Base-by-base conservation (phyloP, 352 stramenopile genomes). In the Globisporangium nunn region DNA sequence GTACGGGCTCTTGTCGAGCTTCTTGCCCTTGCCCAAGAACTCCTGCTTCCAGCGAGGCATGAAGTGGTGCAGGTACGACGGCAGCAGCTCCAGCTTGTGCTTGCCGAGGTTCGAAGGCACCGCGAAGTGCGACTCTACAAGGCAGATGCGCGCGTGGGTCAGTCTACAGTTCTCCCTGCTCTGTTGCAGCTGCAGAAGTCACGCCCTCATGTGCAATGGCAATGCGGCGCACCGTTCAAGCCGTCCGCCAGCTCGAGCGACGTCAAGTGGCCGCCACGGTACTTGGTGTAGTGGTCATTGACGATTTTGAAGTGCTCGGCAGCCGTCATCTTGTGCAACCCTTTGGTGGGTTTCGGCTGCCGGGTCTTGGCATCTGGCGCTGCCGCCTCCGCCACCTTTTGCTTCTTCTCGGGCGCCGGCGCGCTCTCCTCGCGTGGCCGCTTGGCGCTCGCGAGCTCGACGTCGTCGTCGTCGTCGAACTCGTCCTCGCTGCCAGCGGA, bases 1-100 rank as follows among this genome's bases (percentile, higher is more conserved):
- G 63, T 89, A 89, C 18, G 89, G 87, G 53, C 88, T 96, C 63
- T 91, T 95, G 58, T 97, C 93, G 18, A 83, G 68, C 39, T 81
- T 81, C 59, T 81, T 91, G 47, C 77, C 71, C 51, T 87, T 87
- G 31, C 83, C 83, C 11, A 72, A 39, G 64, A 95, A 93, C 37
- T 91, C 75, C 18, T 72, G 67, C 70, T 92, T 93, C 72, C 80
- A 93, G 44, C 67, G 61, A 11, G 85, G 82, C 59, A 81, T 66
- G 54, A 93, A 62, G 46, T 88, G 58, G 57, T 87, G 81, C 43
- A 95, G 75, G 66, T 92, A 91, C 51, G 85, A 66, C 29, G 81
- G 67, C 17, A 93, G 61, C 49, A 79, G 73, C 37, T 85, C 71
- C 35, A 95, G 64, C 35, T 76, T 91, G 68, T 95, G 85, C 67